A percentile compares a stretch with the other conserved stretches of the same genome.
These are phyloP conservation scores for Escallonia herrerae DNA, from an alignment of 129 eudicot species.

Conservation along the genomic window DNA sequence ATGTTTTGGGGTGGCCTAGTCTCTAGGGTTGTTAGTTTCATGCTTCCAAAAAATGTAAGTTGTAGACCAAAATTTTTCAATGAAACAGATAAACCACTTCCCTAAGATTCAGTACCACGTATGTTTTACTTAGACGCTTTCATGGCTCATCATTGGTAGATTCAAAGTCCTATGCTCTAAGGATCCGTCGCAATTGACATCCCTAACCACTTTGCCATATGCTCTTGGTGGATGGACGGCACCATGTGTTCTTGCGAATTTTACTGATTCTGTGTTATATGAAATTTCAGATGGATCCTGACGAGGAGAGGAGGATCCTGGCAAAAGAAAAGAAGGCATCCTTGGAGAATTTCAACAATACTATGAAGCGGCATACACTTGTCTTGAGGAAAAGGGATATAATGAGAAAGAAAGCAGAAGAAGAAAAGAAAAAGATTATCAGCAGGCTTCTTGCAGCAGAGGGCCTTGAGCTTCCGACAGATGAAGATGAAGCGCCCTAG, in stretches of 20 bases:
- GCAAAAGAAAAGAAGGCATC: constrained; percentile 88
- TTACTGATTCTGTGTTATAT: constrained; percentile 2
- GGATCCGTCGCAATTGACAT: too few relatives aligned
- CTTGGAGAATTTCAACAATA: constrained; percentile 53
- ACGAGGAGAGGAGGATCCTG: constrained; percentile 80
- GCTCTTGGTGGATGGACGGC: too few relatives aligned
- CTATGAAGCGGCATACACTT: constrained; percentile 80
- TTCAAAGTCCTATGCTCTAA: too few relatives aligned
- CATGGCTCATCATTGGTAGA: too few relatives aligned
- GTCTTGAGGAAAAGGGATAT: constrained; percentile 82
- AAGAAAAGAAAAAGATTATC: constrained; percentile 60
- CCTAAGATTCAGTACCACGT: too few relatives aligned
- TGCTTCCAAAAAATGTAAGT: too few relatives aligned
- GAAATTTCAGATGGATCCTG: constrained; percentile 73
- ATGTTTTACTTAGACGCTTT: too few relatives aligned
- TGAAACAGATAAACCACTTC: too few relatives aligned
- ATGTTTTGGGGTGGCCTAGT: too few relatives aligned
- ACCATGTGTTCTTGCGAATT: neutral
- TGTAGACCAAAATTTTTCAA: too few relatives aligned
- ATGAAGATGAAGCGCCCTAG: constrained; percentile 37
- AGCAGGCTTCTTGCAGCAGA: constrained; percentile 80
- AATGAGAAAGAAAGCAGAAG: constrained; percentile 82
- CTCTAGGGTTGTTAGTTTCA: too few relatives aligned
- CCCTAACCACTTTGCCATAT: too few relatives aligned
- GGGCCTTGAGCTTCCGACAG: constrained; percentile 93